A percentile compares a stretch with the other conserved stretches of the same genome.
phyloP scores from a whole-genome alignment of 306 rosid genomes.

The Hippophae gyantsensis region DNA sequence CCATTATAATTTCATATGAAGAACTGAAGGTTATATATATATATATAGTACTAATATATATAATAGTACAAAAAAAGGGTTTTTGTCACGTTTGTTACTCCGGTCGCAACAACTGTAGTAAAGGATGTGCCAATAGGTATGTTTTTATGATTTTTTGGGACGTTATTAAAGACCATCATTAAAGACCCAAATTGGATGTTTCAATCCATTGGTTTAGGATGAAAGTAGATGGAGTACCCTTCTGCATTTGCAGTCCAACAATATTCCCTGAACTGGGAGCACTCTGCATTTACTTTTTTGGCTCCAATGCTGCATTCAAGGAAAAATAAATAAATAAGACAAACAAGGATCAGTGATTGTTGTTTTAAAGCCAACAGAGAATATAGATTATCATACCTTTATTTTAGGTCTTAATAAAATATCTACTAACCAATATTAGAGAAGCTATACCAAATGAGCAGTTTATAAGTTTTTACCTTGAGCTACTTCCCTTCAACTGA shows the following conservation, averaged over 20 bases:
- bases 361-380: conserved; percentile 29
- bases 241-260: conserved; percentile 62
- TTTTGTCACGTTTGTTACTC: no score
- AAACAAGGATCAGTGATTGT: conserved; percentile 14
- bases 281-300: conserved; percentile 82
- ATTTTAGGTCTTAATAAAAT: not conserved
- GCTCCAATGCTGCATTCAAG: conserved; percentile 80
- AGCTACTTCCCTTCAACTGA: conserved; percentile 90
- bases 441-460: not conserved
- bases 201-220: no score
- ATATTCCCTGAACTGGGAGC: conserved; percentile 69
- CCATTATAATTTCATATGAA: no score
- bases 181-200: no score
- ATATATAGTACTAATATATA: no score
- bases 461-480: conserved; percentile 38
- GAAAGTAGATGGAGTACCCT: conserved; percentile 39
- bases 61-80: no score
- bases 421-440: no score
- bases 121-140: no score
- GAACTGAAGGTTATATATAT: no score
- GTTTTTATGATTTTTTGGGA: no score
- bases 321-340: conserved; percentile 10
- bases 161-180: no score
- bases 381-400: conserved; percentile 24
- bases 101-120: no score